Conservation (phyloP, 805 yeast species). For the Starmerella sirachaensis region DNA sequence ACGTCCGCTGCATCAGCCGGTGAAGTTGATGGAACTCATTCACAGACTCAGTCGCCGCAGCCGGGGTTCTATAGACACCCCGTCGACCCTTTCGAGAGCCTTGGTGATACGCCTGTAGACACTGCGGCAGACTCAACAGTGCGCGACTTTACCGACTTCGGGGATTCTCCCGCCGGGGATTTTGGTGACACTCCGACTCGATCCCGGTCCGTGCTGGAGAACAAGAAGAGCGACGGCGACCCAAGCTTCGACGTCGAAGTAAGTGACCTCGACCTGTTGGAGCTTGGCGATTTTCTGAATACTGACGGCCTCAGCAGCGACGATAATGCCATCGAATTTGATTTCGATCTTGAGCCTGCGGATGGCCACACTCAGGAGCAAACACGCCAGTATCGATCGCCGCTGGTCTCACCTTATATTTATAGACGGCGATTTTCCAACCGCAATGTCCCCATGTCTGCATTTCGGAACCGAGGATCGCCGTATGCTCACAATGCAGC, state of each 20-base stretch:
- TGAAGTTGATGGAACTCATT: neutral
- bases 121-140: conserved; percentile 1
- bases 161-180: conserved; percentile 4
- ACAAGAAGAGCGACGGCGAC: neutral
- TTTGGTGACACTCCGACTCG: neutral
- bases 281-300: conserved; percentile 70
- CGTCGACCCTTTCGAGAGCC: conserved; percentile 24
- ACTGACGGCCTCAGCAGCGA: conserved; percentile 63
- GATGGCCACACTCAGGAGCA: conserved; percentile 4
- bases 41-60: neutral
- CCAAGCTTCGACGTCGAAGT: conserved; percentile 30
- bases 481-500: conserved; percentile 17
- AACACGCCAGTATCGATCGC: conserved; percentile 7
- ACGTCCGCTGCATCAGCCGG: neutral
- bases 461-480: conserved; percentile 73
- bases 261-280: conserved; percentile 34
- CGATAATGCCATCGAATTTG: conserved; percentile 39
- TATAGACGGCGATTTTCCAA: conserved; percentile 29
- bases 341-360: conserved; percentile 14
- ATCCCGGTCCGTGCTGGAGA: neutral
- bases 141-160: conserved; percentile 13
- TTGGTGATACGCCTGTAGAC: conserved; percentile 7
- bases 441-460: conserved; percentile 59
- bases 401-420: conserved; percentile 23
- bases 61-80: conserved; percentile 19